Evolutionary conservation across 2,329 filamentous ascomycete genomes (phyloP), one percentile per base, ranked within the genome.

Genomic region (Aspergillus spinulosporus): DNA sequence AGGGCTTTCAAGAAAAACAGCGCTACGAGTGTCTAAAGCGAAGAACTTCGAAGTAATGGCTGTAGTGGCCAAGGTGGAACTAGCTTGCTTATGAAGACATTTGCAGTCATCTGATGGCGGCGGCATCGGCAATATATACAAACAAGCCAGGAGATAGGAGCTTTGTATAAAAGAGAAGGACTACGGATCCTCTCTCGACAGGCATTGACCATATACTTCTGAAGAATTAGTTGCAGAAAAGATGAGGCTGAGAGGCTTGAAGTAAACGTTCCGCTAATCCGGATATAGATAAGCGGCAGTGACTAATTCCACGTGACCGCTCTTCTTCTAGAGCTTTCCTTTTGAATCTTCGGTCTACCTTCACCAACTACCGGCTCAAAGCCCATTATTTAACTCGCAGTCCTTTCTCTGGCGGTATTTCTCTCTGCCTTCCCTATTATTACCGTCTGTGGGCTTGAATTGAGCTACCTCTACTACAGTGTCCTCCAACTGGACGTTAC

Each of bases 271-370:
- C 2, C 9, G 47, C 47, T 49, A 49, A 39, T 2, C 32, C 31
- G 3, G 6, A 49, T 29, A 1, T 2, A 14, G 47, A 39, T 37
- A 48, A 11, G 21, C 1, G 9, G 1, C 21, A n/a, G 15, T 49
- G 47, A 49, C 47, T 49, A 49, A 49, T 31, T 4, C 3, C 49
- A 56, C 54, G 48, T 57, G 54, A 43, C 9, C 8, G 11, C 11
- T 39, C 28, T 11, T 58, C 62, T 73, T 73, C 72, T 74, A 74
- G 71, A 73, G 66, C 65, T 70, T 74, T 74, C 72, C 66, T 67
- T 74, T 61, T 55, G 56, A 50, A 58, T 64, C 59, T 59, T 52
- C 54, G 58, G 52, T 59, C 57, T 52, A 62, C 54, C 42, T 60
- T 54, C 57, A 44, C 6, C 37, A 51, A 31, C 26, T 45, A 46